A percentile compares a stretch with the other conserved stretches of the same genome.
These are phyloP conservation scores for Colletotrichum truncatum DNA, from an alignment of 2,329 filamentous ascomycete genomes.

Conservation along the genomic window DNA sequence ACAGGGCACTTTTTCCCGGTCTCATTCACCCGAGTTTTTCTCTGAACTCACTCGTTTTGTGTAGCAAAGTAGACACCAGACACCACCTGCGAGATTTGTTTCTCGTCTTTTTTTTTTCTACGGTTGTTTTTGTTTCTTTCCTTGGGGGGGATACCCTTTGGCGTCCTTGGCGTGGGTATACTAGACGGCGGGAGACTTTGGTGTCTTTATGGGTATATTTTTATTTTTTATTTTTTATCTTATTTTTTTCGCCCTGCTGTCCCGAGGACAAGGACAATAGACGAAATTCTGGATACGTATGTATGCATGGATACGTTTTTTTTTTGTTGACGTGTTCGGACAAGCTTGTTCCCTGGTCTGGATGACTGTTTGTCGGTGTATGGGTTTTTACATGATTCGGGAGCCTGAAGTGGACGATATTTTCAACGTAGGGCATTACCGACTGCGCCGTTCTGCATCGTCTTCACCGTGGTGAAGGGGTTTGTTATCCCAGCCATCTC, in stretches of 20 bases:
- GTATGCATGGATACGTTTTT: not conserved
- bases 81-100: not conserved
- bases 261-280: not conserved
- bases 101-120: not conserved
- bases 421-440: not conserved
- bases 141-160: constrained; percentile 29
- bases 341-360: not conserved
- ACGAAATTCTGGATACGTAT: constrained; percentile 6
- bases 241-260: not conserved
- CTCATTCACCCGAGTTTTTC: not conserved
- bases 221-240: not conserved
- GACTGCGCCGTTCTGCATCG: not conserved
- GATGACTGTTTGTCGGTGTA: constrained; percentile 9
- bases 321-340: not conserved
- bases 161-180: constrained; percentile 23
- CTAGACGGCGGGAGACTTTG: constrained; percentile 18
- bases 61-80: constrained; percentile 18
- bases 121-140: not conserved
- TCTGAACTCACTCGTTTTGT: not conserved
- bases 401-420: not conserved
- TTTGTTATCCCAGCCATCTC: constrained; percentile 7
- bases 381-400: not conserved
- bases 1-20: not conserved
- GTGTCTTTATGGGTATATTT: no score
- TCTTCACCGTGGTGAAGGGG: not conserved